A percentile compares a stretch with the other conserved stretches of the same genome.
Evolutionary conservation across 805 yeast genomes (phyloP).

Genomic region (Metschnikowia corniflorae): DNA sequence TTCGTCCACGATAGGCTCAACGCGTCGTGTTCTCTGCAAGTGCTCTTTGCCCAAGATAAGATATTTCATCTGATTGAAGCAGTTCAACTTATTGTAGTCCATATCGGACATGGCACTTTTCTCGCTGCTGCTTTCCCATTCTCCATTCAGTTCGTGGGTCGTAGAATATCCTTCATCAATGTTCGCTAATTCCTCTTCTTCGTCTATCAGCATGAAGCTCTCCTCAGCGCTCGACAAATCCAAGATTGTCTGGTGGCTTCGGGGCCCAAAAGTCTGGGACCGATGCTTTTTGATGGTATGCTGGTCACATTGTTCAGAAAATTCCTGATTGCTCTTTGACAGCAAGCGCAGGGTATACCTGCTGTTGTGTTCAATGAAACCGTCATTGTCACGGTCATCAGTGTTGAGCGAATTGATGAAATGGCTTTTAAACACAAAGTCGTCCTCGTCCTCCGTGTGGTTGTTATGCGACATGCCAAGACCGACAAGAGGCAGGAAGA

Average conservation of each 20-base stretch:
- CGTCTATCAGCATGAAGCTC: conserved; percentile 10
- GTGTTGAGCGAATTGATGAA: conserved; percentile 13
- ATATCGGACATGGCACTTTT: conserved; percentile 14
- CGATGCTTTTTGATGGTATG: conserved; percentile 31
- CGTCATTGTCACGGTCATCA: conserved; percentile 8
- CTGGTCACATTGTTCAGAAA: conserved; percentile 11
- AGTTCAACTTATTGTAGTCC: conserved; percentile 24
- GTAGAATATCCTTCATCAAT: not conserved
- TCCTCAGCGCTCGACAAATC: conserved; percentile 8
- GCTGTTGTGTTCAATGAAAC: conserved; percentile 11
- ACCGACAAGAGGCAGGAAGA: conserved; percentile 12
- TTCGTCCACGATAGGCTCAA: conserved; percentile 35
- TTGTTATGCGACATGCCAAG: conserved; percentile 7
- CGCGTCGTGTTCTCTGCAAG: conserved; percentile 16
- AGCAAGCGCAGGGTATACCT: conserved; percentile 14
- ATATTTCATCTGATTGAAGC: conserved; percentile 34
- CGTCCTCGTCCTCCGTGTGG: conserved; percentile 14
- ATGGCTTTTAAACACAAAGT: conserved; percentile 17
- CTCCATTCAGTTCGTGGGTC: conserved; percentile 14
- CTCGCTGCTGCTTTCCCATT: conserved; percentile 16
- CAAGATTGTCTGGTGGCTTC: conserved; percentile 4
- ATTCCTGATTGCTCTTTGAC: conserved; percentile 9
- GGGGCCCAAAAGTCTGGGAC: conserved; percentile 32
- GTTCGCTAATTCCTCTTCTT: conserved; percentile 11
- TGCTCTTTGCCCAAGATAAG: conserved; percentile 30